Evolutionary conservation across 2,329 filamentous ascomycete genomes (phyloP).

Genomic region (Penicillium sp.): DNA sequence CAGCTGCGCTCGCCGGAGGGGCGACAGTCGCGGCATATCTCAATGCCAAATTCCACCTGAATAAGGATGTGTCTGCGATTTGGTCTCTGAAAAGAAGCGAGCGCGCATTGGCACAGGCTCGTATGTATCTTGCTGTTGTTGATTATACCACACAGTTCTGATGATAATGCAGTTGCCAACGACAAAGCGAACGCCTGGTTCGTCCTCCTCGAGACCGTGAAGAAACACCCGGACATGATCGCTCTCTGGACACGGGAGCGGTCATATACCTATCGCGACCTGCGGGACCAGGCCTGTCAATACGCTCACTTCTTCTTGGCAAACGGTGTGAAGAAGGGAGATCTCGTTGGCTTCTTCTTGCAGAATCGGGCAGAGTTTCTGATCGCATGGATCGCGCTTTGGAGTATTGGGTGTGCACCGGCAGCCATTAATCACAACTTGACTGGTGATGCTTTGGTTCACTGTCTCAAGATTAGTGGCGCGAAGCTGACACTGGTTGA

Average conservation of each 20-base stretch:
- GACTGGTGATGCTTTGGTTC: constrained; percentile 66
- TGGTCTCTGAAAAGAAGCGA: constrained; percentile 50
- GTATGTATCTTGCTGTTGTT: constrained; percentile 44
- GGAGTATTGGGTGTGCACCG: constrained; percentile 70
- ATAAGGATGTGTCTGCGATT: constrained; percentile 64
- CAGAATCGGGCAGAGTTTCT: constrained; percentile 72
- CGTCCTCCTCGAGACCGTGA: constrained; percentile 64
- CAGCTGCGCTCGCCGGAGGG: constrained; percentile 36
- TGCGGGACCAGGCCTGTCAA: constrained; percentile 62
- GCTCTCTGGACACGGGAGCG: constrained; percentile 72
- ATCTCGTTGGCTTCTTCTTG: constrained; percentile 71
- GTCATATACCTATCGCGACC: constrained; percentile 64
- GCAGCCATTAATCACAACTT: constrained; percentile 76
- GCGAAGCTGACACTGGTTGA: constrained; percentile 66
- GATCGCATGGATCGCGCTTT: constrained; percentile 68
- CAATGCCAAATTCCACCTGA: constrained; percentile 72
- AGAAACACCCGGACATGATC: constrained; percentile 58
- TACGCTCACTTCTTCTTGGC: constrained; percentile 68
- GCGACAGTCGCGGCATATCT: constrained; percentile 42
- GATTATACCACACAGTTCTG: neutral
- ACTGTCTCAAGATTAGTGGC: constrained; percentile 67
- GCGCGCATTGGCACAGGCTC: constrained; percentile 56
- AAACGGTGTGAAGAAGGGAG: constrained; percentile 63
- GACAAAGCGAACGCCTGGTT: constrained; percentile 69
- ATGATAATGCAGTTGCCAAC: constrained; percentile 50